Conservation (phyloP, 305 asterid species). For the Fraxinus baroniana region DNA sequence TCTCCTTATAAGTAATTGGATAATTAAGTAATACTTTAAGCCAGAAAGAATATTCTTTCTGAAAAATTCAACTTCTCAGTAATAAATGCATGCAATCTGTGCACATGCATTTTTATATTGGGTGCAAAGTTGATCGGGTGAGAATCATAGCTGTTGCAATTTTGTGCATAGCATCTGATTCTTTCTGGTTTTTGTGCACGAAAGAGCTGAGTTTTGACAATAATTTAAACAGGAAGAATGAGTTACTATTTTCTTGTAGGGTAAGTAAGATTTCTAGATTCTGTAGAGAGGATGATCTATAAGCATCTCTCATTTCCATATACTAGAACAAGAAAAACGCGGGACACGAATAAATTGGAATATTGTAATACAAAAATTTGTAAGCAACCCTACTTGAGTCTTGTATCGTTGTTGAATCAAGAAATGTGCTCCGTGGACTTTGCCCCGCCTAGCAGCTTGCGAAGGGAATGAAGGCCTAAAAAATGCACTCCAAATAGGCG, state of each 20-base stretch:
- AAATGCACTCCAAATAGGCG: too few species aligned
- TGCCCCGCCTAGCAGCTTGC: too few species aligned
- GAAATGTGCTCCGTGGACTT: too few species aligned
- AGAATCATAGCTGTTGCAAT: constrained; percentile 9
- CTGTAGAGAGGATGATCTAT: neutral
- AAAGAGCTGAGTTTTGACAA: neutral
- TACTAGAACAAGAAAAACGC: too few species aligned
- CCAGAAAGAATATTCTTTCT: neutral
- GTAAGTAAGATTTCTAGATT: neutral
- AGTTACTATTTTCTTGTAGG: neutral
- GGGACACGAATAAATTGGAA: too few species aligned
- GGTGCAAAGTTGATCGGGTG: neutral
- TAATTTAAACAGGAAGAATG: neutral
- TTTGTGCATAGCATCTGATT: constrained; percentile 16
- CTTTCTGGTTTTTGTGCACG: constrained; percentile 17
- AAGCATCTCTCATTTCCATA: neutral
- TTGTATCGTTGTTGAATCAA: too few species aligned
- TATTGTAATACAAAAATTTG: too few species aligned
- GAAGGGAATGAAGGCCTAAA: too few species aligned
- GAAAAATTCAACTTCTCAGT: neutral
- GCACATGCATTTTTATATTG: constrained; percentile 18
- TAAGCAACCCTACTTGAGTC: too few species aligned
- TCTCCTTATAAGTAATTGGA: constrained; percentile 23
- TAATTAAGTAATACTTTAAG: neutral
- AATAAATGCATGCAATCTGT: constrained; percentile 3